Evolutionary conservation across 2,329 filamentous ascomycete species (phyloP), one percentile per base, ranked within the genome.

Genomic region (Fusarium albidum): DNA sequence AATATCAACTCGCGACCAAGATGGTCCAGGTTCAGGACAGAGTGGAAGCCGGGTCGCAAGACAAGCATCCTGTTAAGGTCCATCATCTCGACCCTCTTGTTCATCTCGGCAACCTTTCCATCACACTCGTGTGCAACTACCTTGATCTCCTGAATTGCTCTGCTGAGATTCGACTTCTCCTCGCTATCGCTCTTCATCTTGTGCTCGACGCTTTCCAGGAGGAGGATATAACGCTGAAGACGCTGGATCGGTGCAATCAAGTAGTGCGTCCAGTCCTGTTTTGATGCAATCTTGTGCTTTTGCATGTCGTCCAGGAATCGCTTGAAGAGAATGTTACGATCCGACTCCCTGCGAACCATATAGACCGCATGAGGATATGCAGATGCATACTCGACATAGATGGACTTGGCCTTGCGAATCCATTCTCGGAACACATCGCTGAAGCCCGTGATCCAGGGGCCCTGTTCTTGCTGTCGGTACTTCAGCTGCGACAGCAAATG

Each of bases 381-480:
- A 1, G 89, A 88, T 32, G 94, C 94, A 72, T 98, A 99, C 52
- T 96, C 92, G 55, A 97, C 87, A 70, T 98, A 99, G 10, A 91
- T 89, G 3, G 83, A 79, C 72, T 89, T 92, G 27, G 95, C 95
- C 73, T 97, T 98, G 59, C 95, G 86, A 57, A 98, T 96, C 95
- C 95, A 99, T 75, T 99, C 95, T 52, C 95, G 83, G 79, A 99
- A 98, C 42, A 99, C 91, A 68, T 98, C 95, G 70, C 93, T 97
- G 75, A 97, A 97, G 4, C 95, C 95, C 11, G 85, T 81, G 52
- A 99, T 88, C 87, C 92, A 99, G 0, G 95, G 95, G 0, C 95
- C 95, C 75, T 99, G 94, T 70, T 98, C 95, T 68, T 95, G 90
- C 72, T 99, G 95, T 21, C 95, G 87, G 71, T 98, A 99, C 69